Evolutionary conservation across 371 early-diverging fungal species (phyloP).

Genomic region (Mucor indicus): DNA sequence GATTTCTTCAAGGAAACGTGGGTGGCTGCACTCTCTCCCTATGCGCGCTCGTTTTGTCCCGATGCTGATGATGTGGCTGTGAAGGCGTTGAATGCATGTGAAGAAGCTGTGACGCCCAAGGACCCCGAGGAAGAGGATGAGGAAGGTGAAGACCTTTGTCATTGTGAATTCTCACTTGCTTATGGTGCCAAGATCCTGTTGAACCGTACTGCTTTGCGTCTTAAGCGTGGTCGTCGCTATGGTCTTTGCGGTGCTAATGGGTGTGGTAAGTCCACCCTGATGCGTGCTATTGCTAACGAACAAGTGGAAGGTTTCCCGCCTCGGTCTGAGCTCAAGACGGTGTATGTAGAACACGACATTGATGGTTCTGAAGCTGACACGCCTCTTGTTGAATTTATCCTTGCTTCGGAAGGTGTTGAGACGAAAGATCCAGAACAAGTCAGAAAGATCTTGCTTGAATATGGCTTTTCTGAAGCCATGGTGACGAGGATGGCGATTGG

Average conservation of each 20-base stretch:
- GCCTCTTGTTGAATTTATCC: slow-evolving; percentile 67
- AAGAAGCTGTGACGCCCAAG: slow-evolving; percentile 39
- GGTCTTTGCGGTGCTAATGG: slow-evolving; percentile 86
- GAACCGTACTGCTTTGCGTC: slow-evolving; percentile 70
- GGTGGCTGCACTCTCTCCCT: slow-evolving; percentile 44
- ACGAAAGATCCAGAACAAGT: slow-evolving; percentile 50
- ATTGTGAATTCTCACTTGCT: slow-evolving; percentile 77
- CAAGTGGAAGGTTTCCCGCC: slow-evolving; percentile 80
- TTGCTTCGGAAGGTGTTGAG: slow-evolving; percentile 52
- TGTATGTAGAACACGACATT: slow-evolving; percentile 75
- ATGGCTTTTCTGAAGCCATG: slow-evolving; percentile 71
- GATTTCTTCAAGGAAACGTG: slow-evolving; percentile 39
- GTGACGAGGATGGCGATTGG: slow-evolving; percentile 60
- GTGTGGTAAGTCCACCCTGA: slow-evolving; percentile 85
- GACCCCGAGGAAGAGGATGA: slow-evolving; percentile 50
- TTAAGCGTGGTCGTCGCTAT: slow-evolving; percentile 78
- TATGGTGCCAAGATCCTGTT: slow-evolving; percentile 83
- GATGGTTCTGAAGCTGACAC: slow-evolving; percentile 72
- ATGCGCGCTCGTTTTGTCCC: slow-evolving; percentile 56
- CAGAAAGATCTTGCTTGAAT: slow-evolving; percentile 53
- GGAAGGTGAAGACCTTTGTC: slow-evolving; percentile 74
- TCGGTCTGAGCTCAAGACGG: slow-evolving; percentile 62
- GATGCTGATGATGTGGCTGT: slow-evolving; percentile 28
- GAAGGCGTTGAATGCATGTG: slow-evolving; percentile 34
- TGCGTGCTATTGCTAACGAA: slow-evolving; percentile 77